A percentile compares a stretch with the other conserved stretches of the same genome.
phyloP scores from a whole-genome alignment of 176 grass and related monocot species.

The Hsuehochloa calcarea region DNA sequence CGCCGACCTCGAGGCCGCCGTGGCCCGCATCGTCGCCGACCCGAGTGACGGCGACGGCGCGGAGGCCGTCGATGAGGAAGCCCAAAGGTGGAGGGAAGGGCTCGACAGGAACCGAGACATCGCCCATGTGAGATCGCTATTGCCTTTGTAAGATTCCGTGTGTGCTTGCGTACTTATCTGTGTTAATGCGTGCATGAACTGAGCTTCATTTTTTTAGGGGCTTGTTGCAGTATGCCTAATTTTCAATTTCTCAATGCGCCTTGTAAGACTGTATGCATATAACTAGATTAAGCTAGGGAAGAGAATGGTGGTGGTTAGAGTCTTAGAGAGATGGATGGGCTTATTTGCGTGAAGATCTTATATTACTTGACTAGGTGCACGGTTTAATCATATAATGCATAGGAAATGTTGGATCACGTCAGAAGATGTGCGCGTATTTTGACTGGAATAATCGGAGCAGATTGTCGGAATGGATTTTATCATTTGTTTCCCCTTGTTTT shows the following conservation, averaged over 20 bases:
- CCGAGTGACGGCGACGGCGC: not conserved
- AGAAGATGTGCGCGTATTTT: not conserved
- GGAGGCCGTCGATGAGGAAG: not conserved
- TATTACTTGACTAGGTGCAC: not conserved
- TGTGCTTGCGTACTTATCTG: not conserved
- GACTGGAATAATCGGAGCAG: not conserved
- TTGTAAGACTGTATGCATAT: not conserved
- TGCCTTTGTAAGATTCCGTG: too few species aligned
- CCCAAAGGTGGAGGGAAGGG: too few species aligned
- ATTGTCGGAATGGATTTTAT: not conserved
- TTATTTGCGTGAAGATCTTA: not conserved
- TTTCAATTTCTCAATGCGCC: not conserved
- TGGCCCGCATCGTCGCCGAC: conserved; percentile 42
- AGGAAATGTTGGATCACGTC: not conserved
- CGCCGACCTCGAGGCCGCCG: conserved; percentile 49
- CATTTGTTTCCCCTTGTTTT: not conserved
- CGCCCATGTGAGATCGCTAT: too few species aligned
- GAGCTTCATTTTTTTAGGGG: not conserved
- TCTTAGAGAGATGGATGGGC: not conserved
- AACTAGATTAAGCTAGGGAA: not conserved
- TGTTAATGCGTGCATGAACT: not conserved
- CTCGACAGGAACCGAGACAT: too few species aligned
- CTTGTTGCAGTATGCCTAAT: not conserved
- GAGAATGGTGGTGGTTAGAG: not conserved
- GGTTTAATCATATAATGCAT: not conserved